These are phyloP conservation scores for Tolypocladium cylindrosporum DNA, from an alignment of 2,329 filamentous ascomycete genomes.

Conservation along the genomic window DNA sequence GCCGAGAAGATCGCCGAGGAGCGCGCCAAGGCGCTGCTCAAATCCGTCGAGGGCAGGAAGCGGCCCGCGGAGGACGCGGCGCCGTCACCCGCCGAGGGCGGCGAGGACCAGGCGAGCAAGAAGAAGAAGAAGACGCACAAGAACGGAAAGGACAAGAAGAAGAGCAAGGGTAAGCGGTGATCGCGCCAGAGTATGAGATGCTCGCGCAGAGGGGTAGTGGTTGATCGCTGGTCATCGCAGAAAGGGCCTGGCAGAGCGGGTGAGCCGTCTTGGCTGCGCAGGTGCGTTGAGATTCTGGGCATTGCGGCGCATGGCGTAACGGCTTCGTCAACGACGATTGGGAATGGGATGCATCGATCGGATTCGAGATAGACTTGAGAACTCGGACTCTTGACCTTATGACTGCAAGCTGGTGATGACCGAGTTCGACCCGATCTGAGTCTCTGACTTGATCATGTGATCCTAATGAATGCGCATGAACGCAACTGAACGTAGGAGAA, in stretches of 20 bases:
- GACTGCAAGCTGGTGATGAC: not conserved
- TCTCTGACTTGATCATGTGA: not conserved
- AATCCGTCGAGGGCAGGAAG: constrained; percentile 35
- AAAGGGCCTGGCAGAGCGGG: not conserved
- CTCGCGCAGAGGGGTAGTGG: not conserved
- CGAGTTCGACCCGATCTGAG: not conserved
- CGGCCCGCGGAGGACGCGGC: constrained; percentile 24
- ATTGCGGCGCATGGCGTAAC: not conserved
- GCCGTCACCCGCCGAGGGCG: constrained; percentile 10
- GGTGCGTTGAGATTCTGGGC: not conserved
- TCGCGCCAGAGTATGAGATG: not conserved
- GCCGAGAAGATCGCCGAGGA: constrained; percentile 48
- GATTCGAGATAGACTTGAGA: not conserved
- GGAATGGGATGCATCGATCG: not conserved
- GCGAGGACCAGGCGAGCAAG: constrained; percentile 15
- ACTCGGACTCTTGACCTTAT: not conserved
- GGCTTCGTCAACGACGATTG: not conserved
- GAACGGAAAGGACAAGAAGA: constrained; percentile 13
- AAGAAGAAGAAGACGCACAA: constrained; percentile 23
- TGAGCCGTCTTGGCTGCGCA: not conserved
- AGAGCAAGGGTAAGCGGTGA: constrained; percentile 1
- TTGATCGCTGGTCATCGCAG: not conserved
- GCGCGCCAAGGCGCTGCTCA: constrained; percentile 40
- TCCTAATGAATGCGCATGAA: too few relatives aligned
- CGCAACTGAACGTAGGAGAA: too few relatives aligned